Evolutionary conservation across 306 rosid genomes (phyloP), one percentile per base, ranked within the genome.

Genomic region (Rosa lucieae): DNA sequence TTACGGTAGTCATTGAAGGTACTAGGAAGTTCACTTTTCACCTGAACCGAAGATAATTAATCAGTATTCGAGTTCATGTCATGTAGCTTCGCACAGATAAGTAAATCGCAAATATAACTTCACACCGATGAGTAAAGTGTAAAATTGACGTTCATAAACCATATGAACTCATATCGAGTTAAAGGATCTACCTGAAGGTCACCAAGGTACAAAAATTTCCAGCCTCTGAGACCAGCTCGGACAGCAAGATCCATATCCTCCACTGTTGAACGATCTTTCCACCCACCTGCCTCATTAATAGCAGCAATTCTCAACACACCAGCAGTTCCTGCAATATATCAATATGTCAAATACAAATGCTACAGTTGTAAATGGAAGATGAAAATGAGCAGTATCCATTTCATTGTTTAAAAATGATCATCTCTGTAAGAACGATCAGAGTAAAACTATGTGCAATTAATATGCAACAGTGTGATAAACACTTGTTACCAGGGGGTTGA

Each of bases 211-310:
- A 96, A 73, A 74, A 96, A 96, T 80, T 93, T 96, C 99, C 99
- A 96, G 61, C 99, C 99, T 81, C 94, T 81, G 42, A 96, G 99
- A 88, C 99, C 88, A n/a, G 94, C 93, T 15, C 99, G 96, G 59
- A 96, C 94, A 5, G 99, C 99, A 75, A 96, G 97, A 80, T 96
- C 99, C 99, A 96, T 96, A 69, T 96, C 99, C 78, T 96, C 99
- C 63, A 96, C 99, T 0, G 99, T 96, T 46, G 99, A 93, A 73
- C 99, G 85, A 81, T 96, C 99, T 78, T 96, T 96, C 99, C 99
- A 96, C 37, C 99, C 99, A 5, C 99, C 99, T 0, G 99, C 99
- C 84, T 96, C 99, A 13, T 93, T 93, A 67, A 96, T 96, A 11
- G 99, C 99, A 44, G 93, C 98, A 62, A 96, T 93, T 89, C 99